Evolutionary conservation across 1,284 basidiomycete genomes (phyloP).

Genomic region (Amylostereum areolatum): DNA sequence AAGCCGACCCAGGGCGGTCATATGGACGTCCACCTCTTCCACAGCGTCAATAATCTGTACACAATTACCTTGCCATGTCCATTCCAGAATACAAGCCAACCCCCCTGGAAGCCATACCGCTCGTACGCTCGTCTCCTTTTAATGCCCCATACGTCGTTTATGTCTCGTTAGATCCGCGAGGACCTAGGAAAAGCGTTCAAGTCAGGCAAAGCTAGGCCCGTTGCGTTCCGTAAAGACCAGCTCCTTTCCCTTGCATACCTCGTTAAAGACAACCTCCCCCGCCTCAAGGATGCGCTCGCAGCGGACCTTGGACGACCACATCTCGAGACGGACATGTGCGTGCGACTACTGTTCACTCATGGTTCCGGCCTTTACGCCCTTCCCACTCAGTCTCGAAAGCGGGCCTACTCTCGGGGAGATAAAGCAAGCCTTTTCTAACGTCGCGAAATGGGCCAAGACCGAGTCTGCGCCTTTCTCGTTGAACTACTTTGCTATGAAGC

Average conservation of each 20-base stretch:
- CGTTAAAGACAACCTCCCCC: conserved; percentile 56
- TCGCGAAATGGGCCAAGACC: conserved; percentile 74
- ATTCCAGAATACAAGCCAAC: too few species aligned
- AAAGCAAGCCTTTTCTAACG: conserved; percentile 56
- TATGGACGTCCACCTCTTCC: too few species aligned
- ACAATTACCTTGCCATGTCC: too few species aligned
- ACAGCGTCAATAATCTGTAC: too few species aligned
- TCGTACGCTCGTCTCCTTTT: too few species aligned
- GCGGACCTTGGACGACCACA: conserved; percentile 53
- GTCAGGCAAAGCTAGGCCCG: conserved; percentile 51
- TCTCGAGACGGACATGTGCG: conserved; percentile 54
- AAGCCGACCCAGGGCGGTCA: too few species aligned
- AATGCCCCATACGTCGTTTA: too few species aligned
- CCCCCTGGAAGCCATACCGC: too few species aligned
- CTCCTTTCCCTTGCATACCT: conserved; percentile 62
- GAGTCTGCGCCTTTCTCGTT: conserved; percentile 54
- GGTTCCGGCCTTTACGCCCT: neutral
- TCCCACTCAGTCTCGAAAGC: conserved; percentile 47
- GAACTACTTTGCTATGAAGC: conserved; percentile 50
- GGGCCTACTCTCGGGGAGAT: conserved; percentile 51
- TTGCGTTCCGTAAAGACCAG: conserved; percentile 62
- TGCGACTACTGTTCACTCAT: conserved; percentile 3
- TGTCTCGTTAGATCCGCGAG: conserved; percentile 41
- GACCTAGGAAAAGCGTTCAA: conserved; percentile 46
- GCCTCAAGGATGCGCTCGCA: conserved; percentile 48